phyloP scores from a whole-genome alignment of 805 yeast species.

The Kodamaea sagamina region DNA sequence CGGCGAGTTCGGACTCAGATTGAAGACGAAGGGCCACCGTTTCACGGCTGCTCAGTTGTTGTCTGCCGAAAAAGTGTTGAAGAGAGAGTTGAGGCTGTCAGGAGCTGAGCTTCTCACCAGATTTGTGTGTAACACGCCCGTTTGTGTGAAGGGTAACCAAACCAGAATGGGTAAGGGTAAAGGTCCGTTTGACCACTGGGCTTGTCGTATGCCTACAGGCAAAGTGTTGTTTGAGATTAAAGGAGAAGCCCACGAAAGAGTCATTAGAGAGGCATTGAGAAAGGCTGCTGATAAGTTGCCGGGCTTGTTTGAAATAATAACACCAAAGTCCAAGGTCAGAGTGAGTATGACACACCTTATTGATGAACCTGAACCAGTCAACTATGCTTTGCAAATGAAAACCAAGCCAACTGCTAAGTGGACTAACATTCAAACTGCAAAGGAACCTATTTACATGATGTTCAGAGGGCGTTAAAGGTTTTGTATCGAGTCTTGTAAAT shows the following conservation, averaged over 20 bases:
- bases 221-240: slow-evolving; percentile 87
- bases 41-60: slow-evolving; percentile 83
- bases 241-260: slow-evolving; percentile 77
- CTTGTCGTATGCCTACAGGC: slow-evolving; percentile 93
- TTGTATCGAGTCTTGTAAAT: not conserved
- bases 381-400: slow-evolving; percentile 56
- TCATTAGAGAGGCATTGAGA: slow-evolving; percentile 86
- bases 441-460: slow-evolving; percentile 52
- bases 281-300: slow-evolving; percentile 92
- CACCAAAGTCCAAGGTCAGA: slow-evolving; percentile 62
- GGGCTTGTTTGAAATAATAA: slow-evolving; percentile 85
- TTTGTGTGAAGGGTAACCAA: slow-evolving; percentile 95
- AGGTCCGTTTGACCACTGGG: slow-evolving; percentile 98
- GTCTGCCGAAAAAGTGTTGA: slow-evolving; percentile 86
- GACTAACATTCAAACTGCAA: slow-evolving; percentile 53
- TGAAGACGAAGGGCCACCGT: slow-evolving; percentile 85
- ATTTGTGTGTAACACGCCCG: slow-evolving; percentile 81
- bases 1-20: slow-evolving; percentile 84
- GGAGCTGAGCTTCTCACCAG: slow-evolving; percentile 79
- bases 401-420: slow-evolving; percentile 66
- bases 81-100: slow-evolving; percentile 79
- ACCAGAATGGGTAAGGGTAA: slow-evolving; percentile 99
- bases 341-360: slow-evolving; percentile 64
- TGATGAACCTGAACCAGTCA: slow-evolving; percentile 47
- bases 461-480: slow-evolving; percentile 68